Conservation (phyloP, 495 filamentous ascomycete species). For the Xylaria grammica region DNA sequence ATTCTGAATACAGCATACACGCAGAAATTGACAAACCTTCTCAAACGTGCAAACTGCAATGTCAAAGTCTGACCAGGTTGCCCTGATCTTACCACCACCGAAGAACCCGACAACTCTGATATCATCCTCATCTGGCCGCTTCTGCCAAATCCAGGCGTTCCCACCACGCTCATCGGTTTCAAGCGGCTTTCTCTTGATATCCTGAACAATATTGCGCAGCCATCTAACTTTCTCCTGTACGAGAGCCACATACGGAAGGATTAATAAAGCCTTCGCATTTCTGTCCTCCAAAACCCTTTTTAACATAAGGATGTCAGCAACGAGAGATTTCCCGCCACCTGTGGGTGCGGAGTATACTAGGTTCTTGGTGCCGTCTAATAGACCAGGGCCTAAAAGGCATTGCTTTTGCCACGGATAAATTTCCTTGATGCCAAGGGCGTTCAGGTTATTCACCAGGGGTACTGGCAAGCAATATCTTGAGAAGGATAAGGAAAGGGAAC, state of each 20-base stretch:
- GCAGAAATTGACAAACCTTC: conserved; percentile 59
- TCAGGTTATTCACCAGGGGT: conserved; percentile 68
- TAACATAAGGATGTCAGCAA: conserved; percentile 77
- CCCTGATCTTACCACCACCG: conserved; percentile 69
- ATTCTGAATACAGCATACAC: conserved; percentile 10
- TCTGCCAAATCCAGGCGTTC: conserved; percentile 42
- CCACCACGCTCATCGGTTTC: conserved; percentile 25
- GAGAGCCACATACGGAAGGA: conserved; percentile 82
- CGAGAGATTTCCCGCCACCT: conserved; percentile 80
- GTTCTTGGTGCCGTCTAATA: conserved; percentile 69
- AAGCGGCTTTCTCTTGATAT: conserved; percentile 54
- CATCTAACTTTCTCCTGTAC: conserved; percentile 85
- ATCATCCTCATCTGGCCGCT: conserved; percentile 49
- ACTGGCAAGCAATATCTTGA: conserved; percentile 67
- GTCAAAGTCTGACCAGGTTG: conserved; percentile 76
- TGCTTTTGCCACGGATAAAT: conserved; percentile 89
- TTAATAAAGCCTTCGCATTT: conserved; percentile 71
- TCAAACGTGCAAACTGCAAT: conserved; percentile 84
- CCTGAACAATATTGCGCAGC: conserved; percentile 71
- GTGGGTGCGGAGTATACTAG: conserved; percentile 86
- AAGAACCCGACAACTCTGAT: conserved; percentile 76
- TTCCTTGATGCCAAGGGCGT: conserved; percentile 63
- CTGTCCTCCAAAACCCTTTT: conserved; percentile 71
- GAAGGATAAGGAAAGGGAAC: conserved; percentile 66
- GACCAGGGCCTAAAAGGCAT: conserved; percentile 71